Conservation (phyloP, 371 early-diverging fungal genomes). For the Funneliformis caledonium region DNA sequence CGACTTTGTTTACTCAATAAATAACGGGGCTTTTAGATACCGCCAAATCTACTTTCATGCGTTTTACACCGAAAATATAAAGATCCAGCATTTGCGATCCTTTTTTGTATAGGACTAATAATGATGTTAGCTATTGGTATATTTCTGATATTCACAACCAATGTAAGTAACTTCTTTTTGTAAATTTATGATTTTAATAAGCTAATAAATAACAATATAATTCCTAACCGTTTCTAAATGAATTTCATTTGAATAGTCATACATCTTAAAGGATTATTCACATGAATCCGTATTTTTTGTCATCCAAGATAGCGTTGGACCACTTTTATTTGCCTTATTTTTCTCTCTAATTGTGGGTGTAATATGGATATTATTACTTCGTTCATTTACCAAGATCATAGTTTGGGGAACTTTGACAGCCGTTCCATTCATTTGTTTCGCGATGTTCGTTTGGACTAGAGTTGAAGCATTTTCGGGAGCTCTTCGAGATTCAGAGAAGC, state of each 20-base stretch:
- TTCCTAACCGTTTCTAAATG: neutral
- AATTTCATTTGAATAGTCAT: neutral
- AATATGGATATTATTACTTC: conserved; percentile 9
- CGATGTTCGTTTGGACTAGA: conserved; percentile 25
- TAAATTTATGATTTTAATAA: neutral
- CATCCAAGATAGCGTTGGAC: conserved; percentile 1
- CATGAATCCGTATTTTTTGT: conserved; percentile 11
- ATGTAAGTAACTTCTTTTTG: conserved; percentile 50
- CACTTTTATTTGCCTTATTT: conserved; percentile 20
- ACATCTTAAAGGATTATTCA: neutral
- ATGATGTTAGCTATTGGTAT: conserved; percentile 55
- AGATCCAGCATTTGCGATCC: conserved; percentile 59
- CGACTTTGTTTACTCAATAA: neutral
- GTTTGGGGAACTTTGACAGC: conserved; percentile 12
- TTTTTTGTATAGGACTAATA: conserved; percentile 51
- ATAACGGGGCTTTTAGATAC: conserved; percentile 47
- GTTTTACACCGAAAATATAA: conserved; percentile 54
- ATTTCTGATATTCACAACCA: conserved; percentile 57
- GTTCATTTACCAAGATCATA: conserved; percentile 30
- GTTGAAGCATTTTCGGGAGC: neutral
- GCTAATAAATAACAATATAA: neutral
- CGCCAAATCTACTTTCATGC: conserved; percentile 46
- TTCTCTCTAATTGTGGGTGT: conserved; percentile 1
- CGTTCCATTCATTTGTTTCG: conserved; percentile 16
- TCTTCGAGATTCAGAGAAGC: conserved; percentile 16